Evolutionary conservation across 2,329 filamentous ascomycete genomes (phyloP).

Genomic region (Aspergillus luchuensis): DNA sequence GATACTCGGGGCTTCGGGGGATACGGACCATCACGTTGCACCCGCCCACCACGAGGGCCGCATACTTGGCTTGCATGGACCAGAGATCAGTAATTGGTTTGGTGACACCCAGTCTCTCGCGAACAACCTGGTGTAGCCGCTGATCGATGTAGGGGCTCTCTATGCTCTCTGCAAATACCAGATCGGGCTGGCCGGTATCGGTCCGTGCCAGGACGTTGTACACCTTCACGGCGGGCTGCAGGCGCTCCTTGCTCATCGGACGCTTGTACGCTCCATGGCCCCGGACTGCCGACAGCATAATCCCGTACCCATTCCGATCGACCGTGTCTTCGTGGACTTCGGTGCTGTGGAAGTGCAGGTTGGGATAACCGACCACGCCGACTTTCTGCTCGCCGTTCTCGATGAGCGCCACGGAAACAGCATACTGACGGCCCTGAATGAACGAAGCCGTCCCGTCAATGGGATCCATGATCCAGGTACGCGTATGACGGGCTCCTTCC

Average conservation of each 20-base stretch:
- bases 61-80: slow-evolving; percentile 17
- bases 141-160: slow-evolving; percentile 6
- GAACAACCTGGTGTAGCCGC: slow-evolving; percentile 6
- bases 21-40: slow-evolving; percentile 17
- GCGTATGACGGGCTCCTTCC: neutral
- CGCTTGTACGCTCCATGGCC: slow-evolving; percentile 10
- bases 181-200: neutral
- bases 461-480: slow-evolving; percentile 16
- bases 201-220: neutral
- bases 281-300: slow-evolving; percentile 12
- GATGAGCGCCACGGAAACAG: slow-evolving; percentile 14
- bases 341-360: slow-evolving; percentile 3
- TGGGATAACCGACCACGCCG: slow-evolving; percentile 15
- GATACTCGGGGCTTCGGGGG: slow-evolving; percentile 4
- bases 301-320: slow-evolving; percentile 6
- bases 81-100: slow-evolving; percentile 5
- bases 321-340: slow-evolving; percentile 1
- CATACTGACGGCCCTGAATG: slow-evolving; percentile 13
- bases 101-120: slow-evolving; percentile 1
- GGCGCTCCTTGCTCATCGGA: neutral
- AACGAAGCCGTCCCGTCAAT: slow-evolving; percentile 14
- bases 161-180: slow-evolving; percentile 7
- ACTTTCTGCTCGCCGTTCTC: slow-evolving; percentile 12
- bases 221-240: neutral
- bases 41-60: slow-evolving; percentile 10